Base-by-base conservation (phyloP, 148 eudicot species). In the Hydrangea macrophylla region DNA sequence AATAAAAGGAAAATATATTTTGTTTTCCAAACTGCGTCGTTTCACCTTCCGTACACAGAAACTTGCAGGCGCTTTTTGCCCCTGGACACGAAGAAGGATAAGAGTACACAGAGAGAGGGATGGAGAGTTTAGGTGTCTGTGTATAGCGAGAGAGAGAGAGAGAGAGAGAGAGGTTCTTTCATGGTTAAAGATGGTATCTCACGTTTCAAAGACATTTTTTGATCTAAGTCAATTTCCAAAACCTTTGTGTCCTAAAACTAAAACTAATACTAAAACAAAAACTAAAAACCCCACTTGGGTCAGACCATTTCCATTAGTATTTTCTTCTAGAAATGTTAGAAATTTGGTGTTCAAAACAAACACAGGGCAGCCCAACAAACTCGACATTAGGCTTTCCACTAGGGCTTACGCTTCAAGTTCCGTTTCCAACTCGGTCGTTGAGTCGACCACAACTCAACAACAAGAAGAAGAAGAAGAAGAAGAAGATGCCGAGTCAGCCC, bases 401-500 rank as follows among this genome's bases (percentile, higher is more conserved):
- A n/a, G n/a, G n/a, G n/a, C n/a, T n/a, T n/a, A 18, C 7, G 67
- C 67, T 61, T 60, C 67, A 31, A 8, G 39, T 70, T 60, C 55
- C 15, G 45, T 12, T 30, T 39, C 67, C 27, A 36, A 23, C 28
- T 60, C 48, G 15, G 15, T 60, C 31, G 22, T 5, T 6, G 5
- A 23, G 15, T 50, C 59, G 7, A 9, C 66, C n/a, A n/a, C n/a
- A 15, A 17, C 33, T 9, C 55, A 69, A n/a, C n/a, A n/a, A n/a
- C n/a, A n/a, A n/a, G n/a, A n/a, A n/a, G n/a, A n/a, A n/a, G n/a
- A n/a, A n/a, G n/a, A n/a, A n/a, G n/a, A n/a, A 66, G 64, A 60
- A 54, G 76, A 79, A 15, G 86, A 83, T 40, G 45, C 64, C 58
- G 79, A 77, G 51, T 67, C 83, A 7, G 26, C 68, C 60, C 74